phyloP scores from a whole-genome alignment of 1,284 basidiomycete genomes.

The Ustilago loliicola region DNA sequence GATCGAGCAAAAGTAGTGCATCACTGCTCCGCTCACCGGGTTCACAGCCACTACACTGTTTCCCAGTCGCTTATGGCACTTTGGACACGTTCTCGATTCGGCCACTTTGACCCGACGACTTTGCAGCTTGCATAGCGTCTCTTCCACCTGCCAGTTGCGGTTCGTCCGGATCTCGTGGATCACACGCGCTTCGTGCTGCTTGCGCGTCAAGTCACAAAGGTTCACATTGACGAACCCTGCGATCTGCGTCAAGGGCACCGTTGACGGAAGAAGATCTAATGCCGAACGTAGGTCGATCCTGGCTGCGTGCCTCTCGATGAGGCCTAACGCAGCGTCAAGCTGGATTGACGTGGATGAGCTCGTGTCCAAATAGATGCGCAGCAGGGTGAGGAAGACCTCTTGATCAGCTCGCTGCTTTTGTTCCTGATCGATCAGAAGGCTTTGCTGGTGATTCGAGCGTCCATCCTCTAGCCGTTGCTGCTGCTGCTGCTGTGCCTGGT shows the following conservation, averaged over 20 bases:
- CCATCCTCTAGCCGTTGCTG: constrained; percentile 10
- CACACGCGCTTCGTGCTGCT: constrained; percentile 69
- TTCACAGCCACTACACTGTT: constrained; percentile 93
- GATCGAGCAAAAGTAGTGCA: constrained; percentile 67
- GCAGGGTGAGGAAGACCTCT: constrained; percentile 83
- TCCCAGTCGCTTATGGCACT: constrained; percentile 94
- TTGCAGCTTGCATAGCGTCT: constrained; percentile 81
- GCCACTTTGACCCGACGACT: constrained; percentile 87
- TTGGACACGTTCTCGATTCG: constrained; percentile 88
- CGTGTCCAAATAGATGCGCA: constrained; percentile 82
- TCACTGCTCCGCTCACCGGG: constrained; percentile 54
- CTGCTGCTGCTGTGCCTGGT: not conserved
- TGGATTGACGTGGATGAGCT: constrained; percentile 66
- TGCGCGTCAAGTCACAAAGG: constrained; percentile 44
- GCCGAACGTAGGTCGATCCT: constrained; percentile 84
- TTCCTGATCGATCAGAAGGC: constrained; percentile 40
- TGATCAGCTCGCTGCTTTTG: constrained; percentile 40
- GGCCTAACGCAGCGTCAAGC: constrained; percentile 79
- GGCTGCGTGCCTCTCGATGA: constrained; percentile 85
- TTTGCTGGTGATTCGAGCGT: constrained; percentile 42
- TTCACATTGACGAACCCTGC: constrained; percentile 75
- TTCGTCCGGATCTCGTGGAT: constrained; percentile 79
- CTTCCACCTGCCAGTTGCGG: constrained; percentile 80
- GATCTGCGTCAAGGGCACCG: constrained; percentile 84
- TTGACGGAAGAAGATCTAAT: constrained; percentile 85